These are phyloP conservation scores for Neonectria faginata DNA, from an alignment of 2,329 filamentous ascomycete species.

Conservation along the genomic window DNA sequence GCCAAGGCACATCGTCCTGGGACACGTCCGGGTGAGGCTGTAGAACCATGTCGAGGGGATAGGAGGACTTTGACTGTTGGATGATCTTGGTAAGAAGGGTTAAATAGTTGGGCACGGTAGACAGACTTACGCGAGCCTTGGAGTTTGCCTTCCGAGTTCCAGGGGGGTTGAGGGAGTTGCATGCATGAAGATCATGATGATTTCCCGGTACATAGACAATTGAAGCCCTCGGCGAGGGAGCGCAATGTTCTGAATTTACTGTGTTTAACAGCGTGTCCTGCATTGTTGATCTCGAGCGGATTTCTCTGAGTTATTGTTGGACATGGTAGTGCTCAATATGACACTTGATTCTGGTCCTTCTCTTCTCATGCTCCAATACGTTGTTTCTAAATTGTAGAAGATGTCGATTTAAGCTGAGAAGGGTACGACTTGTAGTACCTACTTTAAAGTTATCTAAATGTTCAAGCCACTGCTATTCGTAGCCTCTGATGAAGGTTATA, in stretches of 20 bases:
- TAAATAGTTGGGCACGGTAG: slow-evolving; percentile 32
- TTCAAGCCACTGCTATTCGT: no score
- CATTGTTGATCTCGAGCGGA: no score
- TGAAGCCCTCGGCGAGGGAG: slow-evolving; percentile 14
- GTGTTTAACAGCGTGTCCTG: no score
- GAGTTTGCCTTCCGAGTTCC: slow-evolving; percentile 27
- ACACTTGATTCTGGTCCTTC: neutral
- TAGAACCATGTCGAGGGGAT: slow-evolving; percentile 17
- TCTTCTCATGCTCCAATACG: no score
- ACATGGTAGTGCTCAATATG: neutral
- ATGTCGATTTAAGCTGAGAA: no score
- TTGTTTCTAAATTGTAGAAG: no score
- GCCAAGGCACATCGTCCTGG: slow-evolving; percentile 15
- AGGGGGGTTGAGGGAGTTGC: slow-evolving; percentile 27
- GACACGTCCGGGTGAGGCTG: slow-evolving; percentile 19
- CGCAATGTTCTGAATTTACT: neutral
- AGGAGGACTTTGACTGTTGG: slow-evolving; percentile 17
- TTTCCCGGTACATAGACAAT: slow-evolving; percentile 41
- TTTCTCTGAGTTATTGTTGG: neutral
- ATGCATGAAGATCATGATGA: slow-evolving; percentile 38
- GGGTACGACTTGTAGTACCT: no score
- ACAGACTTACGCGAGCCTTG: slow-evolving; percentile 30
- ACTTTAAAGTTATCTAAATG: no score
- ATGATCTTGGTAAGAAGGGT: slow-evolving; percentile 27
- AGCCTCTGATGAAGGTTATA: no score